These are phyloP conservation scores for Cutaneotrichosporon sp. DNA, from an alignment of 1,284 basidiomycete species.

Conservation along the genomic window DNA sequence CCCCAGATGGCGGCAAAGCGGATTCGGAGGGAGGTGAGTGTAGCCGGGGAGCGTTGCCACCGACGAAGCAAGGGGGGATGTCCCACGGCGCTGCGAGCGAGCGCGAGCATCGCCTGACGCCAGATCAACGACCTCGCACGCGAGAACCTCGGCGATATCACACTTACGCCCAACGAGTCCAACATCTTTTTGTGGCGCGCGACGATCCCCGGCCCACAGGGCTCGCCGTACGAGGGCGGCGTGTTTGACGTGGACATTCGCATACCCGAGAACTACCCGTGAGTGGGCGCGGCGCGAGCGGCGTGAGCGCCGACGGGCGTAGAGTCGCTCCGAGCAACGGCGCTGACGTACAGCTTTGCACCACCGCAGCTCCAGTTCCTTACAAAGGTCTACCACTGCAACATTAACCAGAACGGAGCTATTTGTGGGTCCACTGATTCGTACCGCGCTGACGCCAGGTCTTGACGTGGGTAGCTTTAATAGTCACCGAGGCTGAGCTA, in stretches of 20 bases:
- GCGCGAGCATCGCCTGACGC: constrained; percentile 11
- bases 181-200: constrained; percentile 62
- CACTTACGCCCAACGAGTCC: constrained; percentile 58
- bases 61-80: too few species aligned
- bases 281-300: too few species aligned
- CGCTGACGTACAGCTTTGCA: constrained; percentile 58
- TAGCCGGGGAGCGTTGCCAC: too few species aligned
- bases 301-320: too few species aligned
- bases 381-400: constrained; percentile 91
- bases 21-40: constrained; percentile 65
- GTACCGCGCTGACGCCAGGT: constrained; percentile 25
- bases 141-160: constrained; percentile 73
- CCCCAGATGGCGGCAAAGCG: constrained; percentile 78
- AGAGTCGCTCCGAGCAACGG: too few species aligned
- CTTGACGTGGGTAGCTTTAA: constrained; percentile 37
- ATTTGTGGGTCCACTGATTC: constrained; percentile 42
- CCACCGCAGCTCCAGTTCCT: constrained; percentile 72
- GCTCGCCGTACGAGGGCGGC: constrained; percentile 82
- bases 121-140: constrained; percentile 70
- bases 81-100: too few species aligned
- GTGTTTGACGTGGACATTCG: constrained; percentile 68
- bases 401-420: constrained; percentile 62
- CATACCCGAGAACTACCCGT: constrained; percentile 78
- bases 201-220: constrained; percentile 72
- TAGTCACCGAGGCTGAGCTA: neutral